Evolutionary conservation across 192 early-diverging fungal genomes (phyloP).

Genomic region (Podila clonocystis): DNA sequence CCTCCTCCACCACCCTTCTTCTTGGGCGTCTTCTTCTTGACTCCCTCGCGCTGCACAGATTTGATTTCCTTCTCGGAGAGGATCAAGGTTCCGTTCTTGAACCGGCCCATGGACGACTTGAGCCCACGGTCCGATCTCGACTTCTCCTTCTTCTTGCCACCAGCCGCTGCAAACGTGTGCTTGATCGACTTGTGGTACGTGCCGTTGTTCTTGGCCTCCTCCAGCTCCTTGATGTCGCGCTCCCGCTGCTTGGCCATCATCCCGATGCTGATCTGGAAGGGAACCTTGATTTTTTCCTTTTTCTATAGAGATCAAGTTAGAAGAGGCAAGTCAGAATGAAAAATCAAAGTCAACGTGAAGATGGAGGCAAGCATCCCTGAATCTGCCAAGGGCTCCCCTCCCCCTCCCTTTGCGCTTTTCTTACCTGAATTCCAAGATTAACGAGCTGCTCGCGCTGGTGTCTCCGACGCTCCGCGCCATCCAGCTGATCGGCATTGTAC

Average conservation of each 20-base stretch:
- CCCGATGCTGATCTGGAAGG: constrained; percentile 31
- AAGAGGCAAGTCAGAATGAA: neutral
- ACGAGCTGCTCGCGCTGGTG: constrained; percentile 44
- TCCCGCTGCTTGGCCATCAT: constrained; percentile 51
- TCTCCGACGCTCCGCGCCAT: constrained; percentile 34
- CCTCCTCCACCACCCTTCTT: constrained; percentile 31
- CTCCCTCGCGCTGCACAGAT: constrained; percentile 41
- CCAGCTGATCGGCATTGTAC: constrained; percentile 43
- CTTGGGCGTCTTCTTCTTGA: constrained; percentile 34
- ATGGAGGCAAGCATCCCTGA: neutral
- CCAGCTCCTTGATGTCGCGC: constrained; percentile 42
- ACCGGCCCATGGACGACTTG: constrained; percentile 49
- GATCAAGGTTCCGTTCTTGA: constrained; percentile 40
- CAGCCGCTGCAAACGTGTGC: constrained; percentile 46
- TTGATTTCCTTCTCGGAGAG: constrained; percentile 40
- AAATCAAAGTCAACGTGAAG: neutral
- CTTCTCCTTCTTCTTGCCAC: constrained; percentile 48
- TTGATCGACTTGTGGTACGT: constrained; percentile 49
- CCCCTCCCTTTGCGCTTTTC: too few relatives aligned
- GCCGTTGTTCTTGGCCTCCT: constrained; percentile 53
- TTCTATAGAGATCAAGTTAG: constrained; percentile 16
- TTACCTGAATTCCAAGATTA: constrained; percentile 44
- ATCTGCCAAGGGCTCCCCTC: neutral
- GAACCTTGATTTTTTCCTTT: constrained; percentile 36
- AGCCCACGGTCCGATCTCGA: constrained; percentile 38